These are phyloP conservation scores for Globisporangium nunn DNA, from an alignment of 352 stramenopile genomes.

Conservation along the genomic window DNA sequence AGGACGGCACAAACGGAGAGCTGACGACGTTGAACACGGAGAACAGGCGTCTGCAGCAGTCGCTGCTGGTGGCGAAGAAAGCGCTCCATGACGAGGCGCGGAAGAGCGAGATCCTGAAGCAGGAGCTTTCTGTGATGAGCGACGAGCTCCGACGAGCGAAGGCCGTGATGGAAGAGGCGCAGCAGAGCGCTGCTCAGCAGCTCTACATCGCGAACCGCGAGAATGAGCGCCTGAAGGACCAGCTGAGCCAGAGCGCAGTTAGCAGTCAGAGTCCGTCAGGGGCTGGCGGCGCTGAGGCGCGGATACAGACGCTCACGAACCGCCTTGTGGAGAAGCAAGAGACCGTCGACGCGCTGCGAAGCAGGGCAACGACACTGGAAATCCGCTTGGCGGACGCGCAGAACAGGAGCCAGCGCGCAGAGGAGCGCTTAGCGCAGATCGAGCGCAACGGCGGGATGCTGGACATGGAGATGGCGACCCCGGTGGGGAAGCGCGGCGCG, in stretches of 20 bases:
- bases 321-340: slow-evolving; percentile 81
- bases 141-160: slow-evolving; percentile 55
- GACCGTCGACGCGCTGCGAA: slow-evolving; percentile 58
- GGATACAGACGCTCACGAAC: slow-evolving; percentile 77
- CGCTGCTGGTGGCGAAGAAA: slow-evolving; percentile 68
- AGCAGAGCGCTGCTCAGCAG: slow-evolving; percentile 32
- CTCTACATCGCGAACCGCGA: slow-evolving; percentile 28
- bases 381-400: slow-evolving; percentile 57
- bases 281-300: slow-evolving; percentile 34
- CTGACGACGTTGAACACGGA: slow-evolving; percentile 42
- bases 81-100: slow-evolving; percentile 58
- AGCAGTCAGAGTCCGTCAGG: slow-evolving; percentile 13
- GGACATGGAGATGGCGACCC: slow-evolving; percentile 62
- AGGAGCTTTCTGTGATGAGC: slow-evolving; percentile 49
- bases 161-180: slow-evolving; percentile 19
- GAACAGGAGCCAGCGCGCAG: slow-evolving; percentile 28
- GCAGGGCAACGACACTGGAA: slow-evolving; percentile 61
- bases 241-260: slow-evolving; percentile 27
- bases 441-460: slow-evolving; percentile 55
- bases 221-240: slow-evolving; percentile 41
- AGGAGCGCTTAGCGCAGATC: slow-evolving; percentile 56
- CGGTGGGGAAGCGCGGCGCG: slow-evolving; percentile 24
- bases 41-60: slow-evolving; percentile 53
- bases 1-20: slow-evolving; percentile 4
- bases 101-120: slow-evolving; percentile 58